Evolutionary conservation across 2,329 filamentous ascomycete species (phyloP).

Genomic region (Cordyceps cicadae): DNA sequence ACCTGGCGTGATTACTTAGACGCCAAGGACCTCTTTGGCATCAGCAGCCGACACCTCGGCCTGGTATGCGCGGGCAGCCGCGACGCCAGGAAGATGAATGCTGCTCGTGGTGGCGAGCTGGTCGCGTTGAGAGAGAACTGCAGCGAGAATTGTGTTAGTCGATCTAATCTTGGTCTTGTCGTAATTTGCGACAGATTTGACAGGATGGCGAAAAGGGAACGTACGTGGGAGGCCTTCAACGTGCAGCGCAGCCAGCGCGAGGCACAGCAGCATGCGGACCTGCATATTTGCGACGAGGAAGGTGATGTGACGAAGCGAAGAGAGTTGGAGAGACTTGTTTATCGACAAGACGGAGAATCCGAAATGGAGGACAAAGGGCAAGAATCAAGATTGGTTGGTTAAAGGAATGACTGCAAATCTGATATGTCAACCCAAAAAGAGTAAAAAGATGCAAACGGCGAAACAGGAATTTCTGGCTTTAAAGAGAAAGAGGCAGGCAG

Average conservation of each 20-base stretch:
- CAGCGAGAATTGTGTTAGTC: not conserved
- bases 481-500: not conserved
- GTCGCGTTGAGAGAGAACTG: not conserved
- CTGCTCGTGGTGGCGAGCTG: not conserved
- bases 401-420: not conserved
- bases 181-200: not conserved
- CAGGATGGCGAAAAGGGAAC: not conserved
- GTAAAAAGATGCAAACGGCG: not conserved
- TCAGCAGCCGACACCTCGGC: not conserved
- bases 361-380: not conserved
- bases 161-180: not conserved
- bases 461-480: not conserved
- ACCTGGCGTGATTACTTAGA: not conserved
- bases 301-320: not conserved
- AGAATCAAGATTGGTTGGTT: not conserved
- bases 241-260: conserved; percentile 3
- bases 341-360: not conserved
- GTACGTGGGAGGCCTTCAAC: not conserved
- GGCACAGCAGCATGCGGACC: not conserved
- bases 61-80: not conserved
- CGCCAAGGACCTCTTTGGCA: not conserved
- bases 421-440: not conserved
- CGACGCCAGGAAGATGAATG: not conserved
- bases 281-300: not conserved
- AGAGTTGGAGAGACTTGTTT: not conserved